These are phyloP conservation scores for Ocimum tenuiflorum DNA, from an alignment of 257 asterid genomes.

Conservation along the genomic window DNA sequence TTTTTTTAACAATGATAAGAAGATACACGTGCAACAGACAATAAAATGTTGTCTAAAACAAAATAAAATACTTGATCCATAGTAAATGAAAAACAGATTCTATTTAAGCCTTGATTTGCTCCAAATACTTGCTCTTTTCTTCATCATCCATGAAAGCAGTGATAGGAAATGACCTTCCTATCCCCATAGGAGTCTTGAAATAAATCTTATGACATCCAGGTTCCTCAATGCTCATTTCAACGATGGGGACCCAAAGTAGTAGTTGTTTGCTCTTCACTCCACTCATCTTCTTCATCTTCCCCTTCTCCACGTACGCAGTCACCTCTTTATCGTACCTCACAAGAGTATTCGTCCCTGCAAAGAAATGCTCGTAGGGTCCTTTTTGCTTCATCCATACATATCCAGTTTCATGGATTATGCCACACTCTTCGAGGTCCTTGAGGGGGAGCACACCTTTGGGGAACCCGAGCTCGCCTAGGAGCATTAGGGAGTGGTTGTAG, in stretches of 20 bases:
- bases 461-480: constrained; percentile 67
- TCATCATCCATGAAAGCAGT: constrained; percentile 75
- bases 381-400: constrained; percentile 92
- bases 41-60: too few species aligned
- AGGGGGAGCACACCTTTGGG: constrained; percentile 80
- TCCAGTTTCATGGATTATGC: constrained; percentile 71
- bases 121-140: constrained; percentile 35
- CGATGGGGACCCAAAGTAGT: constrained; percentile 86
- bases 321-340: constrained; percentile 76
- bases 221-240: constrained; percentile 77
- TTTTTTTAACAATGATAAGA: too few species aligned
- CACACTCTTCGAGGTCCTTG: constrained; percentile 84
- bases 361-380: constrained; percentile 72
- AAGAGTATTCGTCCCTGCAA: constrained; percentile 39
- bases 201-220: constrained; percentile 36
- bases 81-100: too few species aligned
- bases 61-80: too few species aligned
- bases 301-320: constrained; percentile 73
- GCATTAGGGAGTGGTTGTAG: constrained; percentile 48
- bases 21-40: too few species aligned
- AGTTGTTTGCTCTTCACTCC: constrained; percentile 86
- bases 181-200: constrained; percentile 88
- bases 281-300: constrained; percentile 85
- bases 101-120: constrained; percentile 24
- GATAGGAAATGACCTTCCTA: constrained; percentile 72